Conservation (phyloP, 139 green algal species). For the Coelastrella sp. region DNA sequence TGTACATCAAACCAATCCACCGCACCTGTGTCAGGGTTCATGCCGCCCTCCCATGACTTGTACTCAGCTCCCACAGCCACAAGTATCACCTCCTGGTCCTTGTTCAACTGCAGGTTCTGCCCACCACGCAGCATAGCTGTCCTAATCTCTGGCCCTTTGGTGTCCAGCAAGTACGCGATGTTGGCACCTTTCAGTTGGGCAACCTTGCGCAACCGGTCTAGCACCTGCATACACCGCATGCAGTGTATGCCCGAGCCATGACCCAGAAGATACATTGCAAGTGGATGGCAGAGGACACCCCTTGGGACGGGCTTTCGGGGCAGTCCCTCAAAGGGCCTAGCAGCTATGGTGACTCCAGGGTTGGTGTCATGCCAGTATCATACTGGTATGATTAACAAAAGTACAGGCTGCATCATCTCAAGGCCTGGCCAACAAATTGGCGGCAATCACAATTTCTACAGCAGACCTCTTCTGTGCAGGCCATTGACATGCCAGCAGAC, state of each 20-base stretch:
- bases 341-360: no score
- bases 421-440: no score
- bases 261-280: not conserved
- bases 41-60: conserved; percentile 63
- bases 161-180: conserved; percentile 69
- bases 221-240: not conserved
- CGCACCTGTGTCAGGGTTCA: conserved; percentile 51
- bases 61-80: conserved; percentile 74
- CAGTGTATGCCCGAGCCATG: not conserved
- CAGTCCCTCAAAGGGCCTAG: no score
- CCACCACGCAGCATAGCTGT: conserved; percentile 69
- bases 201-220: conserved; percentile 32
- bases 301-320: no score
- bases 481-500: no score
- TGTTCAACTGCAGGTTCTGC: conserved; percentile 57
- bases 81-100: conserved; percentile 61
- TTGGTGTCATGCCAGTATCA: no score
- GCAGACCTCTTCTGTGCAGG: no score
- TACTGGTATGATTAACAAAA: no score
- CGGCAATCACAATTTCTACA: no score
- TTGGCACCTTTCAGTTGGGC: conserved; percentile 34
- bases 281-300: no score
- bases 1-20: not conserved
- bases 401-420: no score
- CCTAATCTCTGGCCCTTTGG: conserved; percentile 78